A percentile compares a stretch with the other conserved stretches of the same genome.
Conservation (phyloP, 352 stramenopile genomes). For the Phytophthora quininea region DNA sequence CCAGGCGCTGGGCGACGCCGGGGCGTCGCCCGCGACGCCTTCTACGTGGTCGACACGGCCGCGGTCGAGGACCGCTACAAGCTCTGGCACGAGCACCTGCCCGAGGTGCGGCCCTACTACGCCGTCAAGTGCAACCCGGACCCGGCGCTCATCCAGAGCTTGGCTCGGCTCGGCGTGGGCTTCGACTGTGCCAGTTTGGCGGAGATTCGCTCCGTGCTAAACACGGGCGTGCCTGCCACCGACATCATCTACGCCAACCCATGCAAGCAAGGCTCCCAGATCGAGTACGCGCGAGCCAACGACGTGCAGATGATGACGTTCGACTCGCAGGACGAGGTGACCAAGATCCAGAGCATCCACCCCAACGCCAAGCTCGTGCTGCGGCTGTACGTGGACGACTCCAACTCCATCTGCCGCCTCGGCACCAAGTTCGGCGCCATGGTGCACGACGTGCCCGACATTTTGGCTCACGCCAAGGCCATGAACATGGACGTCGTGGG, state of each 20-base stretch:
- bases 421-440: conserved; percentile 95
- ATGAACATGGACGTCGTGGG: conserved; percentile 90
- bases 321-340: conserved; percentile 92
- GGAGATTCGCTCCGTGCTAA: conserved; percentile 91
- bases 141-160: conserved; percentile 63
- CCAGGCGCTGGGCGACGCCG: conserved; percentile 33
- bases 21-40: conserved; percentile 59
- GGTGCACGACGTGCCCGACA: conserved; percentile 85
- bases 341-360: conserved; percentile 92
- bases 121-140: conserved; percentile 97
- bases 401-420: conserved; percentile 90
- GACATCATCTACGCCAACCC: conserved; percentile 97
- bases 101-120: conserved; percentile 93
- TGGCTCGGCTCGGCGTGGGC: conserved; percentile 73
- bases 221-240: conserved; percentile 56
- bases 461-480: conserved; percentile 86
- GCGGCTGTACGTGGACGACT: conserved; percentile 94
- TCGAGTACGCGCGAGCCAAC: conserved; percentile 80
- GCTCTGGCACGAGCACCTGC: conserved; percentile 84
- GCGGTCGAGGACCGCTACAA: conserved; percentile 85
- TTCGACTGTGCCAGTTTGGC: conserved; percentile 94
- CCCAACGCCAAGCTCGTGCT: conserved; percentile 88
- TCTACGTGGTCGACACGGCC: conserved; percentile 90
- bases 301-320: conserved; percentile 93
- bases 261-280: conserved; percentile 93